Base-by-base conservation (phyloP, 2,329 filamentous ascomycete species). In the Sarocladium brachiariae region DNA sequence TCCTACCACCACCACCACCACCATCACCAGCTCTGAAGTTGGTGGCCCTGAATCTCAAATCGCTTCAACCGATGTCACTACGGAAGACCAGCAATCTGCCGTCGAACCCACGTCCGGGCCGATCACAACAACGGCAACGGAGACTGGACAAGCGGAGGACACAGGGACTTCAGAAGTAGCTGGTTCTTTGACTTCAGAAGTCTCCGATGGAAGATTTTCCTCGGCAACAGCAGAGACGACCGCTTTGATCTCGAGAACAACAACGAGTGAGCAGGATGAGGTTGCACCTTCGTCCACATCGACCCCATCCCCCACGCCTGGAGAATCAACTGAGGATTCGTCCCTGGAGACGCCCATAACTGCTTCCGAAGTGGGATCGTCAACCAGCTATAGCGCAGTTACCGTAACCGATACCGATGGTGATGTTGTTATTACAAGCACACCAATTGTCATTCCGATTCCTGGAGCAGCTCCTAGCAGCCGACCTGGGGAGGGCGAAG, bases 71-170 rank as follows among this genome's bases (percentile, higher is more conserved):
- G 50, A 53, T 5, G 49, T 63, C 1, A 53, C 51, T 39, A 66
- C 62, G 7, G 59, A 54, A 13, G 54, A 53, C 6, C 63, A 68
- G 50, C 54, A 54, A 3, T 50, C 56, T 16, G 57, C 58, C 13
- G 62, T 60, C 45, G 39, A 51, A 8, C 51, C 51, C 2, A 51
- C 39, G 4, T 65, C 64, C 48, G 54, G 51, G 19, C 48, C 55
- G 6, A 45, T 63, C 14, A 38, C 51, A 6, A 50, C 51, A 9
- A 50, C 47, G 8, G 41, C 39, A 13, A 19, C 35, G 23, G 13
- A 7, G 27, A 13, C 7, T n/a, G 34, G 16, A 7, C 5, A 9
- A 3, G 49, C 49, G 6, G 43, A 47, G 11, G 34, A 23, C 45
- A 37, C 31, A 9, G 19, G n/a, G 13, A 7, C 27, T 30, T 30